phyloP scores from a whole-genome alignment of 345 rosid genomes.

The Brassica carinata region DNA sequence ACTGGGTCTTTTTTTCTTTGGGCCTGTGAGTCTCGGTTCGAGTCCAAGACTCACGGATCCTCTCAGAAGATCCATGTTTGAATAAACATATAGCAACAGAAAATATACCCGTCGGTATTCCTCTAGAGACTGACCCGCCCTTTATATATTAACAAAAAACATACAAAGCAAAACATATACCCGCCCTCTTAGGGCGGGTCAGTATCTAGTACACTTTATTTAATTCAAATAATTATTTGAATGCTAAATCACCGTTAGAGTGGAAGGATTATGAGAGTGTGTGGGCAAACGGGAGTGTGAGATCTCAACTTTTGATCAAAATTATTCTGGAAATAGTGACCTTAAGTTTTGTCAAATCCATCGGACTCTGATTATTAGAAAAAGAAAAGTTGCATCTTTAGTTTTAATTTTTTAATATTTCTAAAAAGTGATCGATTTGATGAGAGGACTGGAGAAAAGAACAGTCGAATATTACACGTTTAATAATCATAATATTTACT shows the following conservation, averaged over 20 bases:
- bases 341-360: slow-evolving; percentile 60
- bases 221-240: background rate
- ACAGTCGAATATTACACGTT: slow-evolving; percentile 42
- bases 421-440: slow-evolving; percentile 19
- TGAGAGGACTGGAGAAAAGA: slow-evolving; percentile 34
- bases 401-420: background rate
- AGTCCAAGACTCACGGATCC: too few relatives aligned
- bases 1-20: too few relatives aligned
- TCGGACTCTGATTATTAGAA: slow-evolving; percentile 40
- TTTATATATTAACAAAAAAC: too few relatives aligned
- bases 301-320: slow-evolving; percentile 34
- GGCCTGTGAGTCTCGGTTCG: too few relatives aligned
- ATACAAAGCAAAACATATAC: too few relatives aligned
- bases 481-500: slow-evolving; percentile 33
- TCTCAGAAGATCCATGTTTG: too few relatives aligned
- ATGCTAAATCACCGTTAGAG: background rate
- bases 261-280: slow-evolving; percentile 5
- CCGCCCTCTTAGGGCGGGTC: too few relatives aligned
- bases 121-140: too few relatives aligned
- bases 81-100: too few relatives aligned
- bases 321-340: slow-evolving; percentile 45
- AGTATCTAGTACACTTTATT: background rate
- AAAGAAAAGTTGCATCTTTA: slow-evolving; percentile 31
- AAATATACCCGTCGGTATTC: too few relatives aligned
- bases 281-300: background rate